These are phyloP conservation scores for Metschnikowia lachancei DNA, from an alignment of 805 yeast species.

Conservation along the genomic window DNA sequence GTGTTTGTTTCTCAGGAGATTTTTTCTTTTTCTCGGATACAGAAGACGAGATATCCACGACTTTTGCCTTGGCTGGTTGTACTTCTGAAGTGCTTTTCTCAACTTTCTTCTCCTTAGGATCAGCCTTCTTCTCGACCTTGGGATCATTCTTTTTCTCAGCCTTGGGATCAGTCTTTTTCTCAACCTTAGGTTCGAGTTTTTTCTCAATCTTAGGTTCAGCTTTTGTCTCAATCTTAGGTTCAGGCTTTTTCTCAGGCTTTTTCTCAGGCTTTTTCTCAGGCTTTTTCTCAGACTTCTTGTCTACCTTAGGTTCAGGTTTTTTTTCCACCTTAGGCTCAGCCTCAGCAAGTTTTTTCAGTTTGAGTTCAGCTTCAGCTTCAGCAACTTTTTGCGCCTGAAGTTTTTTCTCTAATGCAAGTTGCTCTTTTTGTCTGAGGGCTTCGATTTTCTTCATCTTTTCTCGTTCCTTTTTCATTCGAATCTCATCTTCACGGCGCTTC, in stretches of 20 bases:
- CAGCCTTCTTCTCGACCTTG: background rate
- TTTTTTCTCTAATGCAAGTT: slow-evolving; percentile 8
- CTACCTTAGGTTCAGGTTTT: too few species aligned
- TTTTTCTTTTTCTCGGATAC: background rate
- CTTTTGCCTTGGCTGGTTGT: background rate
- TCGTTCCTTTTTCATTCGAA: slow-evolving; percentile 42
- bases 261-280: too few species aligned
- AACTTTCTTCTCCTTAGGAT: background rate
- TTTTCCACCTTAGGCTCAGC: too few species aligned
- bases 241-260: too few species aligned
- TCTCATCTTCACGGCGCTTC: slow-evolving; percentile 38
- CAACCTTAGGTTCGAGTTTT: too few species aligned
- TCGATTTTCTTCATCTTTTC: slow-evolving; percentile 47
- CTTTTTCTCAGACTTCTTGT: too few species aligned
- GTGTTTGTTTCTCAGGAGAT: background rate
- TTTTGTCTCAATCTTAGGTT: too few species aligned
- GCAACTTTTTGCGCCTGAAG: background rate
- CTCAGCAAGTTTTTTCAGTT: too few species aligned
- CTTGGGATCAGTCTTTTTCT: too few species aligned
- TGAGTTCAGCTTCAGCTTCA: background rate
- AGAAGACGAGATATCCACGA: background rate
- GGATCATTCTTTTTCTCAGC: too few species aligned
- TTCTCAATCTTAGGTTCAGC: too few species aligned
- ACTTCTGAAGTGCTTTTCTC: background rate
- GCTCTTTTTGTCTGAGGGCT: slow-evolving; percentile 24